phyloP scores from a whole-genome alignment of 1,139 yeast species.

The Yamadazyma sp. region DNA sequence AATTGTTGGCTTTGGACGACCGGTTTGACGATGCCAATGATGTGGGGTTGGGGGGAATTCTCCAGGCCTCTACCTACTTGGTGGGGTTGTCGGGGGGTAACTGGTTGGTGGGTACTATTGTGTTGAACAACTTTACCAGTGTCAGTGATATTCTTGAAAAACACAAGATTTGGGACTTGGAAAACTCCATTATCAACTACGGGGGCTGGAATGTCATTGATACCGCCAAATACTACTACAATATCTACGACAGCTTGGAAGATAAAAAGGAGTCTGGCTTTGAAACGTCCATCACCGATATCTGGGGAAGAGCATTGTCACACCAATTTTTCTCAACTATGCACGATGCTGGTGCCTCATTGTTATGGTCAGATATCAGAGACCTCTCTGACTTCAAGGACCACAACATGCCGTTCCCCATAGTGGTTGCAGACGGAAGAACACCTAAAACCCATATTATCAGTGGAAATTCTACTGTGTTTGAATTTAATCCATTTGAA shows the following conservation, averaged over 20 bases:
- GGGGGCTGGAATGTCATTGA: constrained; percentile 69
- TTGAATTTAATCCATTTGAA: constrained; percentile 81
- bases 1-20: constrained; percentile 38
- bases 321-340: constrained; percentile 68
- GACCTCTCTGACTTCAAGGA: constrained; percentile 51
- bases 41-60: constrained; percentile 73
- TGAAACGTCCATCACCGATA: constrained; percentile 77
- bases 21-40: constrained; percentile 25
- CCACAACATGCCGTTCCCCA: constrained; percentile 80
- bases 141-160: constrained; percentile 59
- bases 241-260: constrained; percentile 52
- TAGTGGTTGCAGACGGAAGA: constrained; percentile 77
- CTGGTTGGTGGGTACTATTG: constrained; percentile 81
- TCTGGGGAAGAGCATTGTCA: constrained; percentile 88
- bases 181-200: constrained; percentile 58
- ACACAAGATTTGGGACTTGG: constrained; percentile 67
- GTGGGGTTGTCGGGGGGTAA: constrained; percentile 85
- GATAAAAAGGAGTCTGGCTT: constrained; percentile 75
- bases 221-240: constrained; percentile 56
- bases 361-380: constrained; percentile 65
- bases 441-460: constrained; percentile 61
- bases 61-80: constrained; percentile 71
- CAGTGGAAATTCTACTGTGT: constrained; percentile 66
- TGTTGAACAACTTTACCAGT: constrained; percentile 79
- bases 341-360: constrained; percentile 57